Base-by-base conservation (phyloP, 352 stramenopile species). In the Pilasporangium apinafurcum region DNA sequence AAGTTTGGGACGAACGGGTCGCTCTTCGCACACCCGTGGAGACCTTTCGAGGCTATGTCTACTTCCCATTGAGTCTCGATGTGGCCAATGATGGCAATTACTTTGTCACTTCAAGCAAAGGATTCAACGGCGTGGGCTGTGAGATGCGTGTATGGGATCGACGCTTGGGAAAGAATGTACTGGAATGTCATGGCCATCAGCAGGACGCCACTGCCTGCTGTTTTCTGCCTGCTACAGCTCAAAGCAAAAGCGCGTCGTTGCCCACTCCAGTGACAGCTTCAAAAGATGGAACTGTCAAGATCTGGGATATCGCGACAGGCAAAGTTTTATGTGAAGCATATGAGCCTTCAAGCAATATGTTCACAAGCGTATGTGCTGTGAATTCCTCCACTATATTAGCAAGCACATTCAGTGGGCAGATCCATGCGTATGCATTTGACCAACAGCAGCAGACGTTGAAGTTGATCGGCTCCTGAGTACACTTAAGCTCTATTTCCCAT, bases 61-160 rank as follows among this genome's bases (percentile, higher is more conserved):
- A 94, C 58, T 92, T 92, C 43, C 73, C 83, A 0, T 53, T 92
- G 12, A 68, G 73, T 18, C 59, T 94, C 44, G 71, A 80, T 16
- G 45, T 79, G 16, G 68, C 70, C 0, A 4, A 40, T 9, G 70
- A 86, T 21, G 68, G 52, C 3, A 62, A 62, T 4, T 86, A 89
- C 44, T 17, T 94, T 8, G 36, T 92, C 24, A 92, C 83, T 2
- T 89, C 79, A 2, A 94, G 83, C 47, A 94, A 92, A 52, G 83
- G 83, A 0, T 92, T 92, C 45, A 94, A 84, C 35, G 75, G 80
- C 8, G 71, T 94, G 20, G 83, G 83, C 2, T 76, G 67, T 20
- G 83, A 92, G 38, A 62, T 74, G 14, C 67, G 80, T 44, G 63
- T 94, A 3, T 94, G 83, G 83, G 83, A 94, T 44, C 65, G 80